Percentiles rank a stretch among this genome's conserved stretches.
Conservation (phyloP, 2,329 filamentous ascomycete species). For the Macrophomina pseudophaseolina region DNA sequence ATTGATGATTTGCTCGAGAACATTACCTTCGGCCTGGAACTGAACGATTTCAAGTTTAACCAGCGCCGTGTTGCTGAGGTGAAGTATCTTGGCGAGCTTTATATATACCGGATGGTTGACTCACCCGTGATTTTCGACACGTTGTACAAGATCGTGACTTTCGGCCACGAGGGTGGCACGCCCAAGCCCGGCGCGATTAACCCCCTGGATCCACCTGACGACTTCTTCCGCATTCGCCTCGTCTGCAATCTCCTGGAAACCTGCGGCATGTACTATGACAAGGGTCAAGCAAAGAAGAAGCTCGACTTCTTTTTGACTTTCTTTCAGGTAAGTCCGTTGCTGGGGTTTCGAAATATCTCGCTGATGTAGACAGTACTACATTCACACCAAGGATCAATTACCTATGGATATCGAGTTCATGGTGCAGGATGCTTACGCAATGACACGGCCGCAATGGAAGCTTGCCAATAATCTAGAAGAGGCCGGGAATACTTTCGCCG, state of each 20-base stretch:
- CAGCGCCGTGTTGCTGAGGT: slow-evolving; percentile 93
- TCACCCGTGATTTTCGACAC: slow-evolving; percentile 94
- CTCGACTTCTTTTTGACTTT: slow-evolving; percentile 97
- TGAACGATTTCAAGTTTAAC: slow-evolving; percentile 97
- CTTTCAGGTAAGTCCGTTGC: slow-evolving; percentile 68
- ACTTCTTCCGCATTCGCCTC: slow-evolving; percentile 93
- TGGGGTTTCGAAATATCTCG: slow-evolving; percentile 23
- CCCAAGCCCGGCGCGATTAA: slow-evolving; percentile 79
- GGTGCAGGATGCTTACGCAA: slow-evolving; percentile 85
- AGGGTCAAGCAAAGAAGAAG: slow-evolving; percentile 93
- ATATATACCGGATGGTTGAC: slow-evolving; percentile 97
- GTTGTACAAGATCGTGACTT: slow-evolving; percentile 91
- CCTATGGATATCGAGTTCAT: slow-evolving; percentile 99
- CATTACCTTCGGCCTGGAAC: slow-evolving; percentile 84
- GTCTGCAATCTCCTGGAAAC: slow-evolving; percentile 90
- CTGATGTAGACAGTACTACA: slow-evolving; percentile 74
- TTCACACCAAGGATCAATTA: slow-evolving; percentile 83
- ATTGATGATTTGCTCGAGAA: slow-evolving; percentile 92
- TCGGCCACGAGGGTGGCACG: slow-evolving; percentile 82
- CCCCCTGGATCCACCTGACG: slow-evolving; percentile 83
- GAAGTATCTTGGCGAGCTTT: slow-evolving; percentile 94
- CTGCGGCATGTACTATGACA: slow-evolving; percentile 94
- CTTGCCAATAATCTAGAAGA: slow-evolving; percentile 80
- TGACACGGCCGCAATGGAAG: slow-evolving; percentile 92
- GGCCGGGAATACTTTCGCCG: slow-evolving; percentile 79